Percentiles rank a stretch among this genome's conserved stretches.
phyloP scores from a whole-genome alignment of 148 eudicot species.

The Oxyria digyna region DNA sequence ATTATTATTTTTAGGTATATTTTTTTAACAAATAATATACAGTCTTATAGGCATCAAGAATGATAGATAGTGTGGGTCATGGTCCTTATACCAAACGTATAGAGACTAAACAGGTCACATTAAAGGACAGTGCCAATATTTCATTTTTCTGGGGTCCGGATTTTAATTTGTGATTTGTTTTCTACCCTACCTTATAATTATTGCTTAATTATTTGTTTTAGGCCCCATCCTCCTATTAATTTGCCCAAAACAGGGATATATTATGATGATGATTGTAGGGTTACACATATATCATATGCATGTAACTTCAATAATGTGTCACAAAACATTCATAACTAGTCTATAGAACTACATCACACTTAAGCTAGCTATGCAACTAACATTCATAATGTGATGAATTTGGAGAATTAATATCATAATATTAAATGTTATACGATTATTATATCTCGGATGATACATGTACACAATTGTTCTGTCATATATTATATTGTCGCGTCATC shows the following conservation, averaged over 20 bases:
- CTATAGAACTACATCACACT: not conserved
- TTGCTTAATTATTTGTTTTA: not conserved
- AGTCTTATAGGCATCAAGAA: too few relatives aligned
- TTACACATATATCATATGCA: not conserved
- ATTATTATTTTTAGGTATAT: too few relatives aligned
- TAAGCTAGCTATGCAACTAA: not conserved
- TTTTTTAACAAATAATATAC: too few relatives aligned
- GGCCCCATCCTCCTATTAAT: not conserved
- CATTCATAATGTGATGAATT: too few relatives aligned
- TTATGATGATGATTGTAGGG: not conserved
- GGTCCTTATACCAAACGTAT: not conserved
- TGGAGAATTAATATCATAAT: too few relatives aligned
- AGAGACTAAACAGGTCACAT: not conserved
- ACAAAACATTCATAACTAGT: not conserved
- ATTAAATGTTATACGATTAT: too few relatives aligned
- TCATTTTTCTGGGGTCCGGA: slow-evolving; percentile 1
- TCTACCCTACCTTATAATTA: not conserved
- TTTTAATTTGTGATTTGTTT: not conserved
- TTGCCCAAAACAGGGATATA: not conserved
- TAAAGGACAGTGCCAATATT: slow-evolving; percentile 7
- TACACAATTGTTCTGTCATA: too few relatives aligned
- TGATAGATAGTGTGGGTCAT: not conserved
- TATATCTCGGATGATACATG: too few relatives aligned
- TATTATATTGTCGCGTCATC: too few relatives aligned
- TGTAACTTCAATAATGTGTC: not conserved